Evolutionary conservation across 139 green algal genomes (phyloP), one percentile per base, ranked within the genome.

Genomic region (Klebsormidium nitens): DNA sequence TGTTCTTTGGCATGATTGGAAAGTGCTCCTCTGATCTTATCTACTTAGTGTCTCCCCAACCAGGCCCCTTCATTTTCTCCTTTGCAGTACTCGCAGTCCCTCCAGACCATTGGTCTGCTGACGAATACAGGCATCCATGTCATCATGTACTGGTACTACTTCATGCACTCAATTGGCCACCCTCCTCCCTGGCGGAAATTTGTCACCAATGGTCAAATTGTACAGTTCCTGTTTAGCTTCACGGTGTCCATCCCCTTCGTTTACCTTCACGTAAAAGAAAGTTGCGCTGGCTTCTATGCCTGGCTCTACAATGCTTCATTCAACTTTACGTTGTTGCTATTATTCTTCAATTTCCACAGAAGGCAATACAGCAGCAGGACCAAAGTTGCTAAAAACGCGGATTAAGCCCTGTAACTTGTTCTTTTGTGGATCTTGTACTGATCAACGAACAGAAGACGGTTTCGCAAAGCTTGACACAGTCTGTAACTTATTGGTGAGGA

Each of bases 91-190:
- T n/a, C n/a, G n/a, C n/a, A n/a, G 59, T 73, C 42, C 1, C 71
- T 87, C 38, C 78, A 85, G 59, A 65, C 66, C 36, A 76, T 87
- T 32, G 81, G 60, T 0, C 46, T 87, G 37, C 61, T 83, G 6
- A 82, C 62, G 8, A 87, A 87, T 66, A 83, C 79, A 23, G 61
- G 49, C 37, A 72, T 87, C 19, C 81, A 87, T 58, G 71, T 85
- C 26, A 50, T 85, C 55, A 87, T 87, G 81, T 87, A 87, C 66
- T 55, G 52, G 28, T 80, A 80, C 66, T 80, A 77, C 66, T 74
- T 78, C 39, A 37, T 78, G 42, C 67, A 75, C 67, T 49, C 35
- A 26, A 75, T 75, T 42, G 62, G 69, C 26, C 28, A 26, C n/a
- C 67, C 67, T 31, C 71, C 66, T 29, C 69, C 34, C 28, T 79